phyloP scores from a whole-genome alignment of 2,329 filamentous ascomycete genomes.

The Trichoderma sp. region DNA sequence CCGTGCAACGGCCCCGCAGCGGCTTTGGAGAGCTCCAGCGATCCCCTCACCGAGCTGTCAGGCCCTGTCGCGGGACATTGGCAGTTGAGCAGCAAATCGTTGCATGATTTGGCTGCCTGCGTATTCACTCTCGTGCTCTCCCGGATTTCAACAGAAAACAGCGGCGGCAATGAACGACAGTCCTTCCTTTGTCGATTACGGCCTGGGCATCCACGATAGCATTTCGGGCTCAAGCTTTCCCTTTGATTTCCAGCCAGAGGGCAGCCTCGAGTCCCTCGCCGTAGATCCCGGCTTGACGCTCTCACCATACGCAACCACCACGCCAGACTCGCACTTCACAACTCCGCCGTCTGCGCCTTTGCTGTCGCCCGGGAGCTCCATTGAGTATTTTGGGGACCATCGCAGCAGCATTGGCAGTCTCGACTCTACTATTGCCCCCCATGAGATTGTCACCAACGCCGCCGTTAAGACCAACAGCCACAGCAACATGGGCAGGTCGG shows the following conservation, averaged over 20 bases:
- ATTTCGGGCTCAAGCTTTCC: not conserved
- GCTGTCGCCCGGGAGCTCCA: conserved; percentile 15
- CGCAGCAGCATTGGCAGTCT: conserved; percentile 13
- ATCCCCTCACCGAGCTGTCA: not conserved
- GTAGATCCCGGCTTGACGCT: conserved; percentile 16
- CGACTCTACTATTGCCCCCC: not conserved
- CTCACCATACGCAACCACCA: conserved; percentile 10
- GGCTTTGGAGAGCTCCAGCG: conserved; percentile 7
- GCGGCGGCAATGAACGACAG: conserved; percentile 6
- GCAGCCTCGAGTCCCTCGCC: not conserved
- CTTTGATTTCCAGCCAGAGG: conserved; percentile 8
- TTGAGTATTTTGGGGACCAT: conserved; percentile 16
- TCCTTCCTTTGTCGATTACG: conserved; percentile 8
- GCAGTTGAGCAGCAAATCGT: not conserved
- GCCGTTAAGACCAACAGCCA: not conserved
- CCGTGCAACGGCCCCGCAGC: conserved; percentile 16
- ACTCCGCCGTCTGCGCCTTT: not conserved
- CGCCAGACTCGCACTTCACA: conserved; percentile 13
- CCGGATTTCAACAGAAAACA: not conserved
- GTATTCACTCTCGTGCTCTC: not conserved
- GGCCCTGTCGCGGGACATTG: not conserved
- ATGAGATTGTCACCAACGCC: conserved; percentile 6
- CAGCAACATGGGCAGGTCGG: not conserved
- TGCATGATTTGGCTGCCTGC: not conserved
- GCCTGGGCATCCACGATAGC: conserved; percentile 13